Base-by-base conservation (phyloP, 805 yeast genomes). In the Dipodascopsis tothii region DNA sequence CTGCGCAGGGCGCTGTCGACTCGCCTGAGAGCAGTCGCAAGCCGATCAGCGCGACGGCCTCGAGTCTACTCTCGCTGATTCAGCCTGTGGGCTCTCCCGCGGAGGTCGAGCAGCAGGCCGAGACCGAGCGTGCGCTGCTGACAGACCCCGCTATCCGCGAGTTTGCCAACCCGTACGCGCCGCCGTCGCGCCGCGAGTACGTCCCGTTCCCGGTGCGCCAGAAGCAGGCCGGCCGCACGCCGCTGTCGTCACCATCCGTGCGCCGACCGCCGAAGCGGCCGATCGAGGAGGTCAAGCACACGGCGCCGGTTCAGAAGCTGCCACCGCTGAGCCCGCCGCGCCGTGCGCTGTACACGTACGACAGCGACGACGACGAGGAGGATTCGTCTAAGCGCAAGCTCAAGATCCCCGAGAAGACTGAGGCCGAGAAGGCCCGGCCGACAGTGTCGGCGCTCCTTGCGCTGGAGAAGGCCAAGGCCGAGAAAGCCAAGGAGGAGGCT, bases 21-120 rank as follows among this genome's bases (percentile, higher is more conserved):
- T n/a, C n/a, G n/a, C n/a, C n/a, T n/a, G n/a, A n/a, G n/a, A n/a
- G n/a, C 16, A 39, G 41, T n/a, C 45, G 44, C 25, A 39, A 55
- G 35, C 48, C 56, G 21, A 43, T 70, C 41, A 72, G 75, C 48
- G 67, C 64, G 28, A 69, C 78, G 0, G 79, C 79, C 1, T 62
- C 72, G 40, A 70, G 78, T 1, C 59, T 74, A 38, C 56, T 74
- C 35, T 71, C 77, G 3, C 59, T 72, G 35, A 54, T 72, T n/a
- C 69, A 66, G 20, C 53, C 53, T 4, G 48, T 49, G n/a, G 53
- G 53, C 6, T 33, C 42, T 27, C 56, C 55, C n/a, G 53, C 56
- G 5, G 58, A 55, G 6, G 50, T 50, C 7, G 46, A 46, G 11
- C 39, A 39, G 3, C 45, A 43, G 5, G 18, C 41, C 19, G 44